These are phyloP conservation scores for Mycena galericulata DNA, from an alignment of 768 basidiomycete species.

Conservation along the genomic window DNA sequence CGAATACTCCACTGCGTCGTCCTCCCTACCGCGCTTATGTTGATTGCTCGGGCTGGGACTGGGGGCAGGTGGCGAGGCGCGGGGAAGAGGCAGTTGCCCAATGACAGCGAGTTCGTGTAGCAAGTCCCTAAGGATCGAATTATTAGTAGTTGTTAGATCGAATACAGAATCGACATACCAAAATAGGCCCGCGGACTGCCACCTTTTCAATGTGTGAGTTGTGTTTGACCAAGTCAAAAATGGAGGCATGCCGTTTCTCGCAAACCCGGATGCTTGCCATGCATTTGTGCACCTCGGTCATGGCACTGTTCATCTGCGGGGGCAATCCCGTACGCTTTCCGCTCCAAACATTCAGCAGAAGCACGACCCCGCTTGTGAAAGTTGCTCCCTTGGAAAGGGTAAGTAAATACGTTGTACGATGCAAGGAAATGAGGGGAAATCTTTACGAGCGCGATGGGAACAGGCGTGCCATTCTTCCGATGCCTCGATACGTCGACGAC, in stretches of 20 bases:
- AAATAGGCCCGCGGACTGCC: constrained; percentile 24
- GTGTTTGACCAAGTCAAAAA: not conserved
- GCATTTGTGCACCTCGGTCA: constrained; percentile 54
- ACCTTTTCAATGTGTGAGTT: not conserved
- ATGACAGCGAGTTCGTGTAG: constrained; percentile 25
- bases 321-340: constrained; percentile 45
- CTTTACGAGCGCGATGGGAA: constrained; percentile 26
- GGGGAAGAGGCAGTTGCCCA: constrained; percentile 25
- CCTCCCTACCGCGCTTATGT: not conserved
- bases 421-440: not conserved
- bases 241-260: constrained; percentile 10
- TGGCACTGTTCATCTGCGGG: constrained; percentile 43
- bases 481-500: constrained; percentile 50
- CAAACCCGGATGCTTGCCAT: constrained; percentile 46
- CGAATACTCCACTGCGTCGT: not conserved
- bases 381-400: constrained; percentile 35
- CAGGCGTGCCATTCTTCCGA: constrained; percentile 36
- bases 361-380: constrained; percentile 45
- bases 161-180: constrained; percentile 3
- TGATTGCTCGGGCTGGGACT: not conserved
- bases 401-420: constrained; percentile 18
- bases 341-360: constrained; percentile 52
- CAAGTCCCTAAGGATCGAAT: constrained; percentile 22
- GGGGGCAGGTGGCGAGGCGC: not conserved
- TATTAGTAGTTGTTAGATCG: too few species aligned